A percentile compares a stretch with the other conserved stretches of the same genome.
Conservation (phyloP, 129 eudicot species). For the Rutidosis leptorrhynchoides region DNA sequence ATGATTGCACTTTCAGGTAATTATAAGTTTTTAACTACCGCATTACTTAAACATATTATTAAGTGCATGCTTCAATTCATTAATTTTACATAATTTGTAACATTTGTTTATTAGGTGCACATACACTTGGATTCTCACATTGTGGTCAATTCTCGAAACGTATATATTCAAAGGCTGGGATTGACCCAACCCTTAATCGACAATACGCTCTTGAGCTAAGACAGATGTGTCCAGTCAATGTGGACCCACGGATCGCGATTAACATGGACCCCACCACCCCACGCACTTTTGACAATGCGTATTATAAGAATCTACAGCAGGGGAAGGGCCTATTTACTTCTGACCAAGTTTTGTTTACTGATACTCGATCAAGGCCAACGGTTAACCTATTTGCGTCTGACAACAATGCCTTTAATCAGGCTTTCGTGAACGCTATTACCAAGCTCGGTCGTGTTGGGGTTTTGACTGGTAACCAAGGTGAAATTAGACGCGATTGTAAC, state of each 20-base stretch:
- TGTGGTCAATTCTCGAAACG: slow-evolving; percentile 67
- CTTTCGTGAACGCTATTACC: slow-evolving; percentile 58
- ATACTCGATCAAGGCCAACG: slow-evolving; percentile 44
- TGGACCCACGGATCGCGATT: slow-evolving; percentile 69
- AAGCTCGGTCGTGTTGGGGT: slow-evolving; percentile 82
- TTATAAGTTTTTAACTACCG: too few relatives aligned
- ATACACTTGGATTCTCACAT: slow-evolving; percentile 89
- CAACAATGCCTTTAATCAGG: slow-evolving; percentile 47
- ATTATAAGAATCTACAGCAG: slow-evolving; percentile 56
- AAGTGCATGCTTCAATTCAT: too few relatives aligned
- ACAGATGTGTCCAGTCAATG: slow-evolving; percentile 61
- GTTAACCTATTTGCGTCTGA: slow-evolving; percentile 64
- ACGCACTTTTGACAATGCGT: slow-evolving; percentile 65
- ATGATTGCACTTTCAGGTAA: slow-evolving; percentile 93
- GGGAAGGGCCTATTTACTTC: slow-evolving; percentile 71
- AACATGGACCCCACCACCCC: slow-evolving; percentile 87
- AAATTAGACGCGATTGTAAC: slow-evolving; percentile 65
- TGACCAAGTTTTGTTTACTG: slow-evolving; percentile 60
- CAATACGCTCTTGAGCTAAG: slow-evolving; percentile 58
- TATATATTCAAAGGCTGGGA: slow-evolving; percentile 41
- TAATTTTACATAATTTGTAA: too few relatives aligned
- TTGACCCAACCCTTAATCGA: slow-evolving; percentile 57
- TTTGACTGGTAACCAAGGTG: slow-evolving; percentile 67
- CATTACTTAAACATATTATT: too few relatives aligned
- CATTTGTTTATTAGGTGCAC: slow-evolving; percentile 65